Conservation (phyloP, 73 alveolate species). For the Tetrahymena thermophila region DNA sequence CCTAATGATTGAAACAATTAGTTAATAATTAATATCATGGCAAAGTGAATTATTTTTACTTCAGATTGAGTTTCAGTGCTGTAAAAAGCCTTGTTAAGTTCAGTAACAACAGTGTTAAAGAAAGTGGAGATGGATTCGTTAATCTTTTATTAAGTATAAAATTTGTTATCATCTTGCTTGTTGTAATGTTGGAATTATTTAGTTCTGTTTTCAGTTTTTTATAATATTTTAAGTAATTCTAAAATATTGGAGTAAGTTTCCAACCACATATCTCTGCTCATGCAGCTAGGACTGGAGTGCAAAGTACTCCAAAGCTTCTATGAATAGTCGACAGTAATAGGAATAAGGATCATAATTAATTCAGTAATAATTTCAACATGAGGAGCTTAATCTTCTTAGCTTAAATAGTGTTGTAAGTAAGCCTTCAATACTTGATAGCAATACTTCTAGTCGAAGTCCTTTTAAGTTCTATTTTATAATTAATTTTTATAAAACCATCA, state of each 20-base stretch:
- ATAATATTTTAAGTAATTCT: background rate
- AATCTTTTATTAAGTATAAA: background rate
- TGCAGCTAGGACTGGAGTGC: background rate
- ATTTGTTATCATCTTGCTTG: background rate
- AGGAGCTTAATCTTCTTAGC: background rate
- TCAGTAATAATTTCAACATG: background rate
- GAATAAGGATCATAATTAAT: background rate
- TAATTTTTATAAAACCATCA: too few relatives aligned
- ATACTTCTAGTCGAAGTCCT: background rate
- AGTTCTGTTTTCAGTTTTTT: background rate
- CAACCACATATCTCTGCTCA: background rate
- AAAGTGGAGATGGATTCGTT: background rate
- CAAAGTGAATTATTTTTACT: background rate
- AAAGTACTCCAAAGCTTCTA: background rate
- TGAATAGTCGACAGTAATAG: background rate
- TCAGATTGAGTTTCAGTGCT: background rate
- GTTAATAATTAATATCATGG: background rate
- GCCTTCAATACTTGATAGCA: background rate
- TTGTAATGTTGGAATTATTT: background rate
- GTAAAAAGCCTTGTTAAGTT: background rate
- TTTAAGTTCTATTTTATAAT: background rate
- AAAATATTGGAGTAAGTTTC: background rate
- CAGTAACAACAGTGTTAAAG: background rate
- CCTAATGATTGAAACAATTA: background rate
- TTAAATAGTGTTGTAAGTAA: background rate